Percentiles rank a stretch among this genome's conserved stretches.
Evolutionary conservation across 768 basidiomycete species (phyloP).

Genomic region (Podaxis carcinomalis): DNA sequence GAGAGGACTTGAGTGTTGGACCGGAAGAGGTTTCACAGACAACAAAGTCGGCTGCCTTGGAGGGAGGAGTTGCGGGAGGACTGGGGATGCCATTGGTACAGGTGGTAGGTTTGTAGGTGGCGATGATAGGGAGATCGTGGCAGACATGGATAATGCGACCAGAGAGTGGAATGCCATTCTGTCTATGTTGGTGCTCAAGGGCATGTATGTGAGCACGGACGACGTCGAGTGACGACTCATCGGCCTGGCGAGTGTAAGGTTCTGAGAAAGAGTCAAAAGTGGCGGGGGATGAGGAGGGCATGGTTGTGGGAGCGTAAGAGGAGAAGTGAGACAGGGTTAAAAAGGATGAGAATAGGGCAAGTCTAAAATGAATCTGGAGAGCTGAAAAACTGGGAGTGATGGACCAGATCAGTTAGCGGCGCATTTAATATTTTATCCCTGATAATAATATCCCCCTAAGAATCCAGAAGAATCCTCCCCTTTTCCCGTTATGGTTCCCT

Average conservation of each 20-base stretch:
- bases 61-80: slow-evolving; percentile 78
- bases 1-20: background rate
- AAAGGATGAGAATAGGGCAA: background rate
- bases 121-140: slow-evolving; percentile 81
- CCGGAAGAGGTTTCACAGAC: slow-evolving; percentile 2
- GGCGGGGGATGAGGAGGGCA: background rate
- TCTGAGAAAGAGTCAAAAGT: slow-evolving; percentile 72
- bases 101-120: slow-evolving; percentile 44
- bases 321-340: background rate
- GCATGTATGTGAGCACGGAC: slow-evolving; percentile 67
- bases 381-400: slow-evolving; percentile 9
- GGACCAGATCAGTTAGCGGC: slow-evolving; percentile 10
- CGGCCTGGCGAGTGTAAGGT: slow-evolving; percentile 59
- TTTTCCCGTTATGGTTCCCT: slow-evolving; percentile 12
- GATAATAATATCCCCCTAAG: slow-evolving; percentile 12
- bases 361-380: background rate
- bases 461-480: slow-evolving; percentile 2
- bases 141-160: slow-evolving; percentile 91
- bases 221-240: slow-evolving; percentile 65
- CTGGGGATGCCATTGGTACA: slow-evolving; percentile 46
- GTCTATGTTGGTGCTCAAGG: slow-evolving; percentile 70
- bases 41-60: slow-evolving; percentile 44
- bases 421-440: background rate
- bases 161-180: slow-evolving; percentile 68
- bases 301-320: background rate